phyloP scores from a whole-genome alignment of 1,284 basidiomycete genomes.

The Ganoderma lucidum region DNA sequence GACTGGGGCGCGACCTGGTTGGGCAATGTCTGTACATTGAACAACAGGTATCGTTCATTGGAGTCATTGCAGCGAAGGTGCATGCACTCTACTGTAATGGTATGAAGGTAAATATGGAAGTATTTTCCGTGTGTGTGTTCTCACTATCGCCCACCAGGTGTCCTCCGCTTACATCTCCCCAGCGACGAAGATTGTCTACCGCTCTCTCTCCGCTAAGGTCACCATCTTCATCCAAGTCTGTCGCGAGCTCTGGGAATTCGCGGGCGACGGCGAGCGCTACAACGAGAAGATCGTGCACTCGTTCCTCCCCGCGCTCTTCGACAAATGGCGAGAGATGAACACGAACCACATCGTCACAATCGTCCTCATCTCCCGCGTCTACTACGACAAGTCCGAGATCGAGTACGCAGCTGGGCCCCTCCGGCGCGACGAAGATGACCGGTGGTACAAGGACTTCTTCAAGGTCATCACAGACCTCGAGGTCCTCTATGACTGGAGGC shows the following conservation, averaged over 20 bases:
- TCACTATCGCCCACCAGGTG: slow-evolving; percentile 54
- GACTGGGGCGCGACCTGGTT: slow-evolving; percentile 78
- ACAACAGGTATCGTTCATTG: slow-evolving; percentile 81
- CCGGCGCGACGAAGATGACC: slow-evolving; percentile 72
- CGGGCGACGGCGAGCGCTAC: slow-evolving; percentile 95
- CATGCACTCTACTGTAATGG: slow-evolving; percentile 77
- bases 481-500: slow-evolving; percentile 86
- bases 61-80: slow-evolving; percentile 82
- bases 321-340: slow-evolving; percentile 81
- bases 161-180: slow-evolving; percentile 85
- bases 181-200: slow-evolving; percentile 88
- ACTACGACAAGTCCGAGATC: slow-evolving; percentile 87
- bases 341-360: slow-evolving; percentile 96
- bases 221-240: slow-evolving; percentile 97
- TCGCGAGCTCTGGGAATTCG: slow-evolving; percentile 96
- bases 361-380: slow-evolving; percentile 93
- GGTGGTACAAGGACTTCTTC: slow-evolving; percentile 96
- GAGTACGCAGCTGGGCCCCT: slow-evolving; percentile 82
- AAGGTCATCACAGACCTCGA: slow-evolving; percentile 96
- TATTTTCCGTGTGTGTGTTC: background rate
- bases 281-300: slow-evolving; percentile 97
- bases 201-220: slow-evolving; percentile 91
- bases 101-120: slow-evolving; percentile 55
- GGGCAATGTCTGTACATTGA: slow-evolving; percentile 78
- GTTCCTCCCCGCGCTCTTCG: slow-evolving; percentile 87